Evolutionary conservation across 2,329 filamentous ascomycete genomes (phyloP).

Genomic region (Teratosphaeria pseudoeucalypti): DNA sequence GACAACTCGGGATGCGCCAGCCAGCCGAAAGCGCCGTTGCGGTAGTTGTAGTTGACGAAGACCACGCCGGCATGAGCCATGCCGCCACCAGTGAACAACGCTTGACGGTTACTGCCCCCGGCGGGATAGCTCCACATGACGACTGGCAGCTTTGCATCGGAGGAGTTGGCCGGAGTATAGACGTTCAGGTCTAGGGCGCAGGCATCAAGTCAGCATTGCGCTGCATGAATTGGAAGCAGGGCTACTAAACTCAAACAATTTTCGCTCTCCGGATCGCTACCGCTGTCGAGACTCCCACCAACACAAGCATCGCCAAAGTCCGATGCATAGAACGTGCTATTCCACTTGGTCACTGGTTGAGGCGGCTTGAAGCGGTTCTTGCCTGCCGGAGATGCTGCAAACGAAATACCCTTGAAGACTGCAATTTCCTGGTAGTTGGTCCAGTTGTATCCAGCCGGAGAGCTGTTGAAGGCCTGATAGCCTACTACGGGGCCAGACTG

Average conservation of each 20-base stretch:
- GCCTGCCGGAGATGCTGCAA: background rate
- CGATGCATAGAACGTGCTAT: background rate
- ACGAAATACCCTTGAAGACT: background rate
- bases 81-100: background rate
- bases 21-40: constrained; percentile 48
- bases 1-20: constrained; percentile 42
- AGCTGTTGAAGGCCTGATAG: background rate
- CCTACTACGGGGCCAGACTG: background rate
- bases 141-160: background rate
- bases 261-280: background rate
- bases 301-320: background rate
- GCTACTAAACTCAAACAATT: background rate
- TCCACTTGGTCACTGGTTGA: background rate
- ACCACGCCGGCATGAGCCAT: background rate
- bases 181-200: background rate
- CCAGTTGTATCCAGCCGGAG: background rate
- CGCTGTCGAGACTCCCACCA: background rate
- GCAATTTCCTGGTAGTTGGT: background rate
- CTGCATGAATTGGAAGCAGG: too few relatives aligned
- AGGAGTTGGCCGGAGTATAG: background rate
- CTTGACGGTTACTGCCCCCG: background rate
- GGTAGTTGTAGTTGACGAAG: constrained; percentile 49
- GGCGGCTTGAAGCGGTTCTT: background rate
- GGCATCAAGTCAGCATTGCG: background rate
- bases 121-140: constrained; percentile 9